Percentiles rank a stretch among this genome's conserved stretches.
Evolutionary conservation across 1,139 yeast genomes (phyloP).

Genomic region (Pichia sp.): DNA sequence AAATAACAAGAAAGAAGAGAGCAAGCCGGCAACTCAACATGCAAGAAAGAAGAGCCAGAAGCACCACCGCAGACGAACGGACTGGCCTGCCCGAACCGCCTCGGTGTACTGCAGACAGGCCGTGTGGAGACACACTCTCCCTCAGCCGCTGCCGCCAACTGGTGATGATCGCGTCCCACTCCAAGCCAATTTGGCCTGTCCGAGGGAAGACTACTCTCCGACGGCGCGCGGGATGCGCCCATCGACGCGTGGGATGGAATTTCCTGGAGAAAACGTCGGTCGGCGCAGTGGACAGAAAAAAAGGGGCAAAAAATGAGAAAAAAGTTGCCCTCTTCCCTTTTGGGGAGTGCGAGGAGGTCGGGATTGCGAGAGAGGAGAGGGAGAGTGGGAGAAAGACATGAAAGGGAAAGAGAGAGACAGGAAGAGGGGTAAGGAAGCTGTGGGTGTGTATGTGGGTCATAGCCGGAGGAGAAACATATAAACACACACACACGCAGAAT

Average conservation of each 20-base stretch:
- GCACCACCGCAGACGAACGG: not conserved
- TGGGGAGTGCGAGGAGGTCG: not conserved
- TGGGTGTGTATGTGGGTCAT: not conserved
- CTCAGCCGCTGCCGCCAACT: not conserved
- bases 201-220: slow-evolving; percentile 1
- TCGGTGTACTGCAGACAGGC: not conserved
- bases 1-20: too few species aligned
- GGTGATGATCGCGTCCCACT: not conserved
- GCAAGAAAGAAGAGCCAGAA: not conserved
- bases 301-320: not conserved
- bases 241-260: not conserved
- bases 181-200: not conserved
- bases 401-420: not conserved
- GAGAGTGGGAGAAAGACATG: not conserved
- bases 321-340: too few species aligned
- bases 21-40: not conserved
- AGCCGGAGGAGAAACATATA: not conserved
- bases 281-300: not conserved
- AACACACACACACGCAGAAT: slow-evolving; percentile 15
- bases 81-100: not conserved
- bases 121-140: not conserved
- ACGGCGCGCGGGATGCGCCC: slow-evolving; percentile 1
- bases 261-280: not conserved
- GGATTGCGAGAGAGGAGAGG: not conserved
- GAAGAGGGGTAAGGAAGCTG: not conserved